Percentiles rank a stretch among this genome's conserved stretches.
phyloP scores from a whole-genome alignment of 768 basidiomycete species.

The Mycena belliarum region DNA sequence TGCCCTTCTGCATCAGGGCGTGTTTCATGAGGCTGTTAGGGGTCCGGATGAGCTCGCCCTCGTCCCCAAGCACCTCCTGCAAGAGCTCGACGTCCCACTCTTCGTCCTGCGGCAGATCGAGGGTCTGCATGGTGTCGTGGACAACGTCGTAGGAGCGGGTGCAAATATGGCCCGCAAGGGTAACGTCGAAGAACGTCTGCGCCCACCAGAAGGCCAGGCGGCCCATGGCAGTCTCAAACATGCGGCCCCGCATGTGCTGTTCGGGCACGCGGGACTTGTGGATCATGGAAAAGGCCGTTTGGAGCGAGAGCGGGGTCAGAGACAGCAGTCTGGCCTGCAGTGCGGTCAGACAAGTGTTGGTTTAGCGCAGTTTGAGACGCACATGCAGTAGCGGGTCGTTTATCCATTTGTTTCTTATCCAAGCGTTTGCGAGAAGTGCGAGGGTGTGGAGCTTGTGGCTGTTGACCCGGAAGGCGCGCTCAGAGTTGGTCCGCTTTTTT shows the following conservation, averaged over 20 bases:
- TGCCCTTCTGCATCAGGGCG: conserved; percentile 75
- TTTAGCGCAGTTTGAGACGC: conserved; percentile 28
- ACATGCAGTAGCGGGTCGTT: conserved; percentile 86
- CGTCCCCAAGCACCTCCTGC: conserved; percentile 42
- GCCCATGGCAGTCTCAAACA: conserved; percentile 82
- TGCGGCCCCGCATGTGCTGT: conserved; percentile 73
- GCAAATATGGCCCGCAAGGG: conserved; percentile 65
- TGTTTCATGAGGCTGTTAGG: conserved; percentile 94
- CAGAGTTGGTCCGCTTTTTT: conserved; percentile 59
- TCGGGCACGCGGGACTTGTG: conserved; percentile 83
- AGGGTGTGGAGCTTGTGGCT: conserved; percentile 91
- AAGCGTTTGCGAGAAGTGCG: conserved; percentile 72
- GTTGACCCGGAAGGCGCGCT: conserved; percentile 73
- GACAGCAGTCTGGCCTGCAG: conserved; percentile 88
- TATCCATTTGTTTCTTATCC: conserved; percentile 78
- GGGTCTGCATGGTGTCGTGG: conserved; percentile 34
- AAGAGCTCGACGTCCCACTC: conserved; percentile 43
- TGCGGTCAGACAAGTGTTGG: conserved; percentile 5
- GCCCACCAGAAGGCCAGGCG: conserved; percentile 87
- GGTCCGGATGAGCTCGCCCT: conserved; percentile 70
- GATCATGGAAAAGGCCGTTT: conserved; percentile 80
- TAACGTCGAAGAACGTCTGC: conserved; percentile 64
- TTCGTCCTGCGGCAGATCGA: conserved; percentile 21
- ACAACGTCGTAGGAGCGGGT: conserved; percentile 80
- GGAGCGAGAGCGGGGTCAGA: conserved; percentile 75